Evolutionary conservation across 768 basidiomycete species (phyloP), one percentile per base, ranked within the genome.

Genomic region (Pilatotrama ljubarskyi): DNA sequence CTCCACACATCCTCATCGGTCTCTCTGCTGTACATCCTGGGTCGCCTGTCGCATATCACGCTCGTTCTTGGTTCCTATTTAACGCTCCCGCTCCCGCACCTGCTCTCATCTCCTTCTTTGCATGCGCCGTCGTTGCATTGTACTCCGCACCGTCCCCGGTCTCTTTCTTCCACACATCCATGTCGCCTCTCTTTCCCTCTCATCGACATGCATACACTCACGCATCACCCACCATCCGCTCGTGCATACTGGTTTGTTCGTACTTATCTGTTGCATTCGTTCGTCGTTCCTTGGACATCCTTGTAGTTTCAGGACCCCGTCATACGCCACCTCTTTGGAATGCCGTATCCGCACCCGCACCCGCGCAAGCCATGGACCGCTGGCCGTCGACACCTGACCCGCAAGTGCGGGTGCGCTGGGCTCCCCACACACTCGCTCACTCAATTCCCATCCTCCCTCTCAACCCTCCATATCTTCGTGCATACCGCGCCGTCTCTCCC

Each of bases 61-160:
- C 63, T 64, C 65, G 46, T 59, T 66, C 61, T 66, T 62, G 62
- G 42, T 62, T 66, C 40, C 63, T 64, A 58, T 65, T 64, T 61
- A 61, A 53, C 48, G 40, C 46, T 32, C 29, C 55, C 48, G 40
- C 46, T 32, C 29, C 55, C 63, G 36, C 41, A 37, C 58, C 47
- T 60, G 64, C 63, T 65, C 55, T 42, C 60, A 57, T 63, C 52
- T 64, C 56, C 59, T 42, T 43, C 41, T 26, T 47, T 52, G 55
- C 57, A 58, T 58, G 51, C 51, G 55, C 46, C 24, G 35, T 48
- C 36, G 53, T 52, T 53, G 15, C 41, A 18, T 59, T 37, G 48
- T 32, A 52, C 48, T 40, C 40, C 50, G 55, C 51, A 44, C 43
- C 20, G 29, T 56, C 29, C 10, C 29, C 29, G 29, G 29, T 47